phyloP scores from a whole-genome alignment of 163 green algal genomes.

The Prototheca wickerhamii region DNA sequence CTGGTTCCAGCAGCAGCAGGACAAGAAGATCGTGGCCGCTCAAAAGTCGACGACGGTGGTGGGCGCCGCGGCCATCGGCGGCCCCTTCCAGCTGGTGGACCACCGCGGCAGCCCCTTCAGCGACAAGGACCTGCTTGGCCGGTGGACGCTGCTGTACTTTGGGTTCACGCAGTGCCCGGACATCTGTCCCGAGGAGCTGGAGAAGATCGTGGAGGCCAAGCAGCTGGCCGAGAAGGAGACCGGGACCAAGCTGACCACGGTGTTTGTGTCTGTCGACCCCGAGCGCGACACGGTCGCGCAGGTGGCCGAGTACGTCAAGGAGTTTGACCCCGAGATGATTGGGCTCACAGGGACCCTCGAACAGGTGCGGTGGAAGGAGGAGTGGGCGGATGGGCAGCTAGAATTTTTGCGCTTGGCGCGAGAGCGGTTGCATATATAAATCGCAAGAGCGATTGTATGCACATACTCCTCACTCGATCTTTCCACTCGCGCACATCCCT shows the following conservation, averaged over 20 bases:
- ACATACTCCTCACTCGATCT: no score
- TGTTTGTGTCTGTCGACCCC: slow-evolving; percentile 96
- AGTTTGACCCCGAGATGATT: slow-evolving; percentile 92
- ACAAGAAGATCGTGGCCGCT: no score
- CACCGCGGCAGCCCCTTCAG: slow-evolving; percentile 59
- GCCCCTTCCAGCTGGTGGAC: slow-evolving; percentile 81
- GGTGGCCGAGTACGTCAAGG: slow-evolving; percentile 76
- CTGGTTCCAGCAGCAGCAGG: slow-evolving; percentile 36
- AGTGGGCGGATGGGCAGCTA: no score
- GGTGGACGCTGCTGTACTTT: slow-evolving; percentile 95
- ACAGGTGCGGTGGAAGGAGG: slow-evolving; percentile 18
- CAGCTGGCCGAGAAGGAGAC: slow-evolving; percentile 41
- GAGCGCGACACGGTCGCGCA: slow-evolving; percentile 69
- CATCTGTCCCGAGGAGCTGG: slow-evolving; percentile 96
- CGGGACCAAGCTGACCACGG: slow-evolving; percentile 50
- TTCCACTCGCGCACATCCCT: no score
- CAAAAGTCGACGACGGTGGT: no score
- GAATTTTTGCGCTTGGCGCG: no score
- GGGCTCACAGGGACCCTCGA: slow-evolving; percentile 83
- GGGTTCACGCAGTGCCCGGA: slow-evolving; percentile 97
- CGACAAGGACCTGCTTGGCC: slow-evolving; percentile 69
- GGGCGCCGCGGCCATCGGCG: slow-evolving; percentile 82
- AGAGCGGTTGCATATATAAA: no score
- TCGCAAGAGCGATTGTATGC: no score
- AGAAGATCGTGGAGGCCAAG: slow-evolving; percentile 79